A percentile compares a stretch with the other conserved stretches of the same genome.
phyloP scores from a whole-genome alignment of 495 filamentous ascomycete genomes.

The Penicillium mononematosum region DNA sequence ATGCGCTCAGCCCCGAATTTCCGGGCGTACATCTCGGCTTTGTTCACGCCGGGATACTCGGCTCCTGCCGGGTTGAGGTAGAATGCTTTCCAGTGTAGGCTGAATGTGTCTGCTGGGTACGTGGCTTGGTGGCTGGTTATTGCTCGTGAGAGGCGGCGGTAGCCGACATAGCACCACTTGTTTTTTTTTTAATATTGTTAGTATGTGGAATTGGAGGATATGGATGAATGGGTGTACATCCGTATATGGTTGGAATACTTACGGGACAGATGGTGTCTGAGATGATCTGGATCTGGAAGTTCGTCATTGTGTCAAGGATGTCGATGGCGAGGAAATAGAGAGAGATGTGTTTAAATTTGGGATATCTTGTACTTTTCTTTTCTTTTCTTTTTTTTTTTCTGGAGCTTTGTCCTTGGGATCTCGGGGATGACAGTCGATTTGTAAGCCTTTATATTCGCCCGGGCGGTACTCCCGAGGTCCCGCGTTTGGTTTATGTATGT shows the following conservation, averaged over 20 bases:
- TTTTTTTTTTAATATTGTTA: conserved; percentile 6
- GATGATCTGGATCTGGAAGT: conserved; percentile 73
- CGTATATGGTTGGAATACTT: conserved; percentile 18
- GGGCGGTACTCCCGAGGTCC: too few species aligned
- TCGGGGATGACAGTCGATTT: conserved; percentile 5
- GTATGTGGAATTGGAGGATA: conserved; percentile 13
- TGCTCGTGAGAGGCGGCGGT: conserved; percentile 66
- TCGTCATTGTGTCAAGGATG: conserved; percentile 58
- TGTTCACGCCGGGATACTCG: conserved; percentile 53
- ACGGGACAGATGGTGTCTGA: conserved; percentile 77
- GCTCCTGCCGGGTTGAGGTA: conserved; percentile 72
- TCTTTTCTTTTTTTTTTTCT: not conserved
- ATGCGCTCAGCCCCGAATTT: conserved; percentile 63
- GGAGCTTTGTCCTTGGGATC: not conserved
- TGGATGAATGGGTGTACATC: conserved; percentile 1
- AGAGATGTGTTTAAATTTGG: not conserved
- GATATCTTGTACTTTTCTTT: not conserved
- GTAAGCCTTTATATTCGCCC: not conserved
- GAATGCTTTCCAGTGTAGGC: conserved; percentile 71
- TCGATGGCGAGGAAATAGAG: not conserved
- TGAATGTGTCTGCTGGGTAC: conserved; percentile 67
- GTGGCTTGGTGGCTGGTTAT: conserved; percentile 62
- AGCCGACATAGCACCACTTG: conserved; percentile 78
- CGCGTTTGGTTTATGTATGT: not conserved
- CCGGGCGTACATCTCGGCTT: conserved; percentile 49